Conservation (phyloP, 2,329 filamentous ascomycete genomes). For the Leptographium radiaticola region DNA sequence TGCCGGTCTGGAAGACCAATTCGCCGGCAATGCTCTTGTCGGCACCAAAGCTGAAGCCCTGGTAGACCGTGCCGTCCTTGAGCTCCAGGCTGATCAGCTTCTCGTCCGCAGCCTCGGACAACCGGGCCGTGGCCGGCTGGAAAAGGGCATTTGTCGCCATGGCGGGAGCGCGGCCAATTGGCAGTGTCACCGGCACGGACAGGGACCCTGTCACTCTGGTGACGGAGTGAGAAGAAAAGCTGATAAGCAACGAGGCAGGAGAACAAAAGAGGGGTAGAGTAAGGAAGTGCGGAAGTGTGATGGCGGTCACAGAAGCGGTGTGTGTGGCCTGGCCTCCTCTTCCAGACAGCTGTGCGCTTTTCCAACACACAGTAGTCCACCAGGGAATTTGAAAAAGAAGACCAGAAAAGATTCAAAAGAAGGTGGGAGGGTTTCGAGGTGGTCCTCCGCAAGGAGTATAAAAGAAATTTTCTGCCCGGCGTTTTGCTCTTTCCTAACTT, state of each 20-base stretch:
- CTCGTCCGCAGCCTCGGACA: conserved; percentile 38
- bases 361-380: conserved; percentile 1
- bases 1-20: conserved; percentile 97
- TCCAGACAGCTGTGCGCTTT: background rate
- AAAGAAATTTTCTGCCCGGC: background rate
- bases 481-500: background rate
- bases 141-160: background rate
- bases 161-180: background rate
- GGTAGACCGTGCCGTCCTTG: conserved; percentile 79
- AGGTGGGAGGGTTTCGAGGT: background rate
- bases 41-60: conserved; percentile 93
- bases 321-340: background rate
- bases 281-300: background rate
- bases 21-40: conserved; percentile 90
- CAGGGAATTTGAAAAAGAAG: background rate
- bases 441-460: no score
- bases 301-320: no score
- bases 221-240: no score
- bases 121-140: conserved; percentile 46
- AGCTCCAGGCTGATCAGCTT: conserved; percentile 78
- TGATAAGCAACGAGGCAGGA: background rate
- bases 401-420: background rate
- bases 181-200: background rate
- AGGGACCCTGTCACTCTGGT: background rate
- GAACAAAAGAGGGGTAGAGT: background rate